phyloP scores from a whole-genome alignment of 495 filamentous ascomycete species.

The Neurospora discreta region DNA sequence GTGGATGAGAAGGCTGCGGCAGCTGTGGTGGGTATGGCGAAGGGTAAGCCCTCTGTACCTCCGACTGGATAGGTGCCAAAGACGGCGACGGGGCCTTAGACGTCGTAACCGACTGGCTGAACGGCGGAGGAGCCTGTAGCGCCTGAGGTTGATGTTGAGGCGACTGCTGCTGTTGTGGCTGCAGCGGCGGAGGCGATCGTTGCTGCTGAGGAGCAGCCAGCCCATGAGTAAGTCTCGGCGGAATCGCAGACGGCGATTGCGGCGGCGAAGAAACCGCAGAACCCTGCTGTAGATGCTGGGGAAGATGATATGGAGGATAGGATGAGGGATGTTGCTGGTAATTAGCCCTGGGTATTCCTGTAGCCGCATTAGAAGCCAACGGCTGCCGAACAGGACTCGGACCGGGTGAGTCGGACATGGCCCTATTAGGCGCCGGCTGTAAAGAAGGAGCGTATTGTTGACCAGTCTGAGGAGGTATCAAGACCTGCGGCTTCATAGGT shows the following conservation, averaged over 20 bases:
- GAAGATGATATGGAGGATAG: constrained; percentile 5
- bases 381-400: constrained; percentile 1
- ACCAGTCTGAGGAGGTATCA: constrained; percentile 27
- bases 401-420: constrained; percentile 2
- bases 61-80: constrained; percentile 5
- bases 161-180: constrained; percentile 1
- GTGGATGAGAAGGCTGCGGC: not conserved
- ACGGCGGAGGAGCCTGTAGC: constrained; percentile 18
- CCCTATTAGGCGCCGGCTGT: constrained; percentile 13
- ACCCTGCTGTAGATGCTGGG: constrained; percentile 5
- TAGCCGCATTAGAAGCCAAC: not conserved
- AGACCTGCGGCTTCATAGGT: constrained; percentile 15
- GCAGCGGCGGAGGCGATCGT: constrained; percentile 5
- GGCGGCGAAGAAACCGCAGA: constrained; percentile 14
- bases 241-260: constrained; percentile 11
- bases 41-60: constrained; percentile 21
- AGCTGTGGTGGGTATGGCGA: constrained; percentile 20
- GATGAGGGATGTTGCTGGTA: constrained; percentile 11
- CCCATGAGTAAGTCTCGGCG: constrained; percentile 9
- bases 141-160: constrained; percentile 7
- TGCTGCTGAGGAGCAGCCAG: constrained; percentile 15
- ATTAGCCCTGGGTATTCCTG: constrained; percentile 1
- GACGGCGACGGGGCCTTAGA: constrained; percentile 2
- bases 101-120: constrained; percentile 10
- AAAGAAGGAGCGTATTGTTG: constrained; percentile 26